Conservation (phyloP, 2,329 filamentous ascomycete species). For the Aspergillus sp. region DNA sequence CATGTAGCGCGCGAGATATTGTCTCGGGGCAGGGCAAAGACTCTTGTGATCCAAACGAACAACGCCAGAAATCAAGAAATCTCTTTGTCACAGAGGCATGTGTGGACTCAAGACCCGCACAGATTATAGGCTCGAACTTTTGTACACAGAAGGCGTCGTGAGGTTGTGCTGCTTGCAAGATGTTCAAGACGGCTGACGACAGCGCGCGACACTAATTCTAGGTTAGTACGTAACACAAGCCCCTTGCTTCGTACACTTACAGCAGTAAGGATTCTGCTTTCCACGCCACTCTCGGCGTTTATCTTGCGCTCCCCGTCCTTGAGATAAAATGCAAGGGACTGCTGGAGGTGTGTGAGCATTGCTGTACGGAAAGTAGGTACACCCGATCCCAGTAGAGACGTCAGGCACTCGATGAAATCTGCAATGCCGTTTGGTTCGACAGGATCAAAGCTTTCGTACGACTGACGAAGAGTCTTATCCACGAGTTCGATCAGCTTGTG, state of each 20-base stretch:
- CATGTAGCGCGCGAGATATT: conserved; percentile 64
- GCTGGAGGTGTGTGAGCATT: conserved; percentile 62
- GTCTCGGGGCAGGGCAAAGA: conserved; percentile 64
- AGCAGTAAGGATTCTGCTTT: conserved; percentile 36
- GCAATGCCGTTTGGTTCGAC: conserved; percentile 44
- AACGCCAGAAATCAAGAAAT: conserved; percentile 68
- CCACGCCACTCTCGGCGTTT: conserved; percentile 27
- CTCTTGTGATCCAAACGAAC: conserved; percentile 63
- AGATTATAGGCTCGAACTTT: conserved; percentile 53
- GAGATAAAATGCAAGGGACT: conserved; percentile 37
- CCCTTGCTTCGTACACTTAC: conserved; percentile 31
- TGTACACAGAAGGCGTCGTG: conserved; percentile 47
- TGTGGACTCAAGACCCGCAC: conserved; percentile 56
- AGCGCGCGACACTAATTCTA: conserved; percentile 34
- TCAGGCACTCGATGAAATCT: conserved; percentile 57
- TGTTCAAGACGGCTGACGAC: conserved; percentile 32
- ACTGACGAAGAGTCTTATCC: conserved; percentile 52
- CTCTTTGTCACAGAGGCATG: conserved; percentile 53
- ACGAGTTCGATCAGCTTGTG: conserved; percentile 66
- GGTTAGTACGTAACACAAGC: conserved; percentile 22
- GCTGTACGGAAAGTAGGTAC: conserved; percentile 55
- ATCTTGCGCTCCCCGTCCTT: conserved; percentile 34
- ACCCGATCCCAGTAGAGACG: conserved; percentile 55
- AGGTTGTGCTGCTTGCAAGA: conserved; percentile 31
- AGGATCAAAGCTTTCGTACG: conserved; percentile 54